Evolutionary conservation across 768 basidiomycete species (phyloP).

Genomic region (Neoboletus brunneissimus): DNA sequence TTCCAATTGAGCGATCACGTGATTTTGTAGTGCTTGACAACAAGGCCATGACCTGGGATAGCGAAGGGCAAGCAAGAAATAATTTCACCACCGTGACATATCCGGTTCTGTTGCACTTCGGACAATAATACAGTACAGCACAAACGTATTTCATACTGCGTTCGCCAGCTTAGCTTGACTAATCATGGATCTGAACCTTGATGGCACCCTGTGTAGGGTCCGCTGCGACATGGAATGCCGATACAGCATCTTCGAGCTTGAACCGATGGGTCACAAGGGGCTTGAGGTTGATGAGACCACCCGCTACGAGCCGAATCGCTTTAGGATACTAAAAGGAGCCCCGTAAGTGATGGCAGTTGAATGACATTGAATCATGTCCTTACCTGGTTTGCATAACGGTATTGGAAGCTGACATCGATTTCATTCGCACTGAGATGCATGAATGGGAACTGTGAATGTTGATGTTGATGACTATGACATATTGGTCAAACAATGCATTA

Average conservation of each 20-base stretch:
- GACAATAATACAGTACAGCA: background rate
- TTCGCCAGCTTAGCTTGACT: background rate
- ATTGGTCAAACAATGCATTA: slow-evolving; percentile 25
- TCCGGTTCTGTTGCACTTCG: background rate
- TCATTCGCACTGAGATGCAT: slow-evolving; percentile 72
- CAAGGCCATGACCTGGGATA: background rate
- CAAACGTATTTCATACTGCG: background rate
- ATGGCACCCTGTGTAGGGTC: slow-evolving; percentile 66
- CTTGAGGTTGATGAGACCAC: slow-evolving; percentile 66
- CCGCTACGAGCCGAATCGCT: slow-evolving; percentile 78
- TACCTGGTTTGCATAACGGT: slow-evolving; percentile 65
- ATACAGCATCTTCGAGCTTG: slow-evolving; percentile 64
- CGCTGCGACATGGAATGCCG: slow-evolving; percentile 77
- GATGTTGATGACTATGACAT: background rate
- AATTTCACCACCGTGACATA: background rate
- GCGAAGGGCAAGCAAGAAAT: background rate
- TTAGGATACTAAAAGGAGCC: slow-evolving; percentile 61
- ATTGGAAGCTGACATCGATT: slow-evolving; percentile 67
- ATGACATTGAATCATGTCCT: background rate
- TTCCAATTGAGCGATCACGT: slow-evolving; percentile 21
- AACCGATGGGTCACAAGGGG: slow-evolving; percentile 81
- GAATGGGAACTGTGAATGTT: slow-evolving; percentile 53
- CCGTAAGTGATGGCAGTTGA: background rate
- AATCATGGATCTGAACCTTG: slow-evolving; percentile 66
- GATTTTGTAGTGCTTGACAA: background rate